Evolutionary conservation across 2,329 filamentous ascomycete species (phyloP).

Genomic region (Plectosphaerella cucumerina): DNA sequence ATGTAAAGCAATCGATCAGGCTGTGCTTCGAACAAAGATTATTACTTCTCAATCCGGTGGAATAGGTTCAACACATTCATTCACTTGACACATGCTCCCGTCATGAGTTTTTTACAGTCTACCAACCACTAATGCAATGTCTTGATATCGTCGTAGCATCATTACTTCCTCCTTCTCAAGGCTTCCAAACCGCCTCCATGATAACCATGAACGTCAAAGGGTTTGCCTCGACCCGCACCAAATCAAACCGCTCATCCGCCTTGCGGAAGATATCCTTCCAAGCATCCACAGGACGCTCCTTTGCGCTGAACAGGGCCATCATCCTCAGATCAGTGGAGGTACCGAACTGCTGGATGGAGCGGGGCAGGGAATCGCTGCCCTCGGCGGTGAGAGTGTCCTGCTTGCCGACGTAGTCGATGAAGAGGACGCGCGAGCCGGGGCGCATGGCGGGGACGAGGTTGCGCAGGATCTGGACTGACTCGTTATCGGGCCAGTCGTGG

Average conservation of each 20-base stretch:
- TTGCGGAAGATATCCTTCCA: constrained; percentile 40
- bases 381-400: constrained; percentile 18
- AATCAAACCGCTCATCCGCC: constrained; percentile 41
- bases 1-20: too few relatives aligned
- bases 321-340: constrained; percentile 43
- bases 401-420: constrained; percentile 34
- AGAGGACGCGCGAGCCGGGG: constrained; percentile 33
- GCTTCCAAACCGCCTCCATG: constrained; percentile 32
- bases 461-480: constrained; percentile 33
- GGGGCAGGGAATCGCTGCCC: constrained; percentile 20
- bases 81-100: too few relatives aligned
- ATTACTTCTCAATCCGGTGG: too few relatives aligned
- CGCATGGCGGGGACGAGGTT: constrained; percentile 39
- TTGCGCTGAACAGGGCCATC: constrained; percentile 44
- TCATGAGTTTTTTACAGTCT: too few relatives aligned
- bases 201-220: constrained; percentile 30
- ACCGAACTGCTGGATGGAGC: constrained; percentile 31
- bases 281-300: constrained; percentile 39
- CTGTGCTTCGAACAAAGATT: neutral
- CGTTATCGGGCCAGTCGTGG: constrained; percentile 50
- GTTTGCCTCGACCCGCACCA: constrained; percentile 29
- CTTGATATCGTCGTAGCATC: neutral
- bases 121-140: neutral
- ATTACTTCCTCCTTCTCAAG: constrained; percentile 1
- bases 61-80: too few relatives aligned